Evolutionary conservation across 2,329 filamentous ascomycete species (phyloP).

Genomic region (Alternaria longipes): DNA sequence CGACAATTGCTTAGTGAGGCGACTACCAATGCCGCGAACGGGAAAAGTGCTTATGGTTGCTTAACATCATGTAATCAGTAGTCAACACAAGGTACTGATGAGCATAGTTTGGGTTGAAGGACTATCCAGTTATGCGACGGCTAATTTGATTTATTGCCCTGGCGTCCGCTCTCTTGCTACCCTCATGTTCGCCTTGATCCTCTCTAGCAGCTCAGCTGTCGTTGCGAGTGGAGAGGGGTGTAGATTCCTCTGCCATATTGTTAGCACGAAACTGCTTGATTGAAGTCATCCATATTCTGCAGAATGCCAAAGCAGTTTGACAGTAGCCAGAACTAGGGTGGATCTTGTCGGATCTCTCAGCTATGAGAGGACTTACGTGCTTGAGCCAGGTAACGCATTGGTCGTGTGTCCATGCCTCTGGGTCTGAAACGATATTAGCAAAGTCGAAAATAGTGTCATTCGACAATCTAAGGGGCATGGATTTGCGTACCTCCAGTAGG

Average conservation of each 20-base stretch:
- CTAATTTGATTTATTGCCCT: neutral
- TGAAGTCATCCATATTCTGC: neutral
- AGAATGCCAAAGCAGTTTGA: neutral
- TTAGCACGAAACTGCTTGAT: neutral
- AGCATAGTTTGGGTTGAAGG: neutral
- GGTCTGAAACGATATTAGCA: slow-evolving; percentile 57
- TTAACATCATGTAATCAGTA: neutral
- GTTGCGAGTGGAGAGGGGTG: slow-evolving; percentile 68
- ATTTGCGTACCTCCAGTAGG: slow-evolving; percentile 74
- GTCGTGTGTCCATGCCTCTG: slow-evolving; percentile 77
- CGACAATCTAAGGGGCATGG: slow-evolving; percentile 2
- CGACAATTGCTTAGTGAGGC: neutral
- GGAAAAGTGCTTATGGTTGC: neutral
- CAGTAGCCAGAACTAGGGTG: neutral
- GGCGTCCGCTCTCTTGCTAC: slow-evolving; percentile 37
- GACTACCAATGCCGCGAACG: neutral
- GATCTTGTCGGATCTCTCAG: neutral
- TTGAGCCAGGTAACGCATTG: slow-evolving; percentile 84
- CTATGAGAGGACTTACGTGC: slow-evolving; percentile 67
- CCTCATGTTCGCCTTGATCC: slow-evolving; percentile 74
- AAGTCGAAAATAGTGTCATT: neutral
- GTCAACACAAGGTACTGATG: neutral
- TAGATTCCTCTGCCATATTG: slow-evolving; percentile 65
- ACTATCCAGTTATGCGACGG: neutral
- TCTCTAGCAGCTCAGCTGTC: slow-evolving; percentile 71